These are phyloP conservation scores for Ophiostoma novo-ulmi DNA, from an alignment of 2,329 filamentous ascomycete species.

Conservation along the genomic window DNA sequence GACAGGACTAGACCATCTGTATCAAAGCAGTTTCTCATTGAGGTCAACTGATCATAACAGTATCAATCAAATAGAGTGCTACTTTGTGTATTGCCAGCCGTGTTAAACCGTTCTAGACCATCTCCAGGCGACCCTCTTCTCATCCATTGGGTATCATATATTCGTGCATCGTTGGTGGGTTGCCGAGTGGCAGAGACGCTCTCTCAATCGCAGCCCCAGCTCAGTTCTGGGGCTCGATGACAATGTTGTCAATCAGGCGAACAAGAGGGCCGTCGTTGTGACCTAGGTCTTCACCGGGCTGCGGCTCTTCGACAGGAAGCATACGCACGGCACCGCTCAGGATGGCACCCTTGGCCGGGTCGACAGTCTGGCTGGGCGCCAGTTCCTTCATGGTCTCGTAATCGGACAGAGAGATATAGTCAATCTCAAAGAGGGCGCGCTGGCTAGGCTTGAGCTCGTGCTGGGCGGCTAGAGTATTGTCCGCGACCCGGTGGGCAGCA, in stretches of 20 bases:
- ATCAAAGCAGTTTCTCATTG: not conserved
- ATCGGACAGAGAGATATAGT: constrained; percentile 89
- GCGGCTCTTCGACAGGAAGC: constrained; percentile 67
- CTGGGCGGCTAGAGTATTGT: constrained; percentile 56
- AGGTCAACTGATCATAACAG: not conserved
- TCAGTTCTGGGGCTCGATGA: constrained; percentile 48
- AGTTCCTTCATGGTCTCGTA: constrained; percentile 78
- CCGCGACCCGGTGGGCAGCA: constrained; percentile 59
- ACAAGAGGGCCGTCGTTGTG: constrained; percentile 68
- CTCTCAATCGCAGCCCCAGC: not conserved
- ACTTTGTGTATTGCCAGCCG: not conserved
- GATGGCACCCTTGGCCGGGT: constrained; percentile 67
- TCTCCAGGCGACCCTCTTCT: not conserved
- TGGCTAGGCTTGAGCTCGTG: constrained; percentile 52
- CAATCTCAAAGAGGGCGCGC: constrained; percentile 71
- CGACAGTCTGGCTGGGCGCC: constrained; percentile 48
- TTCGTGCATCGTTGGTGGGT: not conserved
- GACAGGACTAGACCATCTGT: not conserved
- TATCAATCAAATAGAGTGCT: not conserved
- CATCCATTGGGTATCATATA: not conserved
- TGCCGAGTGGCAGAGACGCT: too few relatives aligned
- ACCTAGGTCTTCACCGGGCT: constrained; percentile 68
- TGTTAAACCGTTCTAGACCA: not conserved
- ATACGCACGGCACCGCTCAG: constrained; percentile 90
- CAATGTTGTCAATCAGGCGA: constrained; percentile 89